These are phyloP conservation scores for Chaetomiaceae sp. DNA, from an alignment of 2,329 filamentous ascomycete genomes.

Conservation along the genomic window DNA sequence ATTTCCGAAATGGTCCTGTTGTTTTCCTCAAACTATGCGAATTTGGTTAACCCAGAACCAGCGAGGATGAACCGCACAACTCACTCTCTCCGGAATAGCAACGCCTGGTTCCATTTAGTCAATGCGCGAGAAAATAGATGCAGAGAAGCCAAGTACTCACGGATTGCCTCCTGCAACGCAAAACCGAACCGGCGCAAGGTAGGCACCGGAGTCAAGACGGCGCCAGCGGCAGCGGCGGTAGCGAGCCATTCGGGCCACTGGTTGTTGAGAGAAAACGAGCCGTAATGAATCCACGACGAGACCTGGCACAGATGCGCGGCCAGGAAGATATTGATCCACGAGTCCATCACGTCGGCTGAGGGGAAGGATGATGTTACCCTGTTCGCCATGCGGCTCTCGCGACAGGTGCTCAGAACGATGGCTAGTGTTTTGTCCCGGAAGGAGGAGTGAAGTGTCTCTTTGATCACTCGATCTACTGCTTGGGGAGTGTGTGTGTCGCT, in stretches of 20 bases:
- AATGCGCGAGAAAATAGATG: background rate
- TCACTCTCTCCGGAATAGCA: conserved; percentile 31
- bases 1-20: conserved; percentile 44
- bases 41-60: background rate
- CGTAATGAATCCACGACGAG: conserved; percentile 58
- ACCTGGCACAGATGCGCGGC: conserved; percentile 53
- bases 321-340: conserved; percentile 57
- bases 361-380: conserved; percentile 59
- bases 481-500: conserved; percentile 37
- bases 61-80: conserved; percentile 1
- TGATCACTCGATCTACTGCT: conserved; percentile 38
- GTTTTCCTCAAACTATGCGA: conserved; percentile 44
- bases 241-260: conserved; percentile 57
- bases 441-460: conserved; percentile 42
- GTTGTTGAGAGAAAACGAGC: conserved; percentile 52
- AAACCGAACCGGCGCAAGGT: conserved; percentile 59
- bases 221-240: conserved; percentile 57
- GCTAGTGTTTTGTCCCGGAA: conserved; percentile 60
- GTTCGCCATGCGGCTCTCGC: conserved; percentile 44
- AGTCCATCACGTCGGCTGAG: conserved; percentile 56
- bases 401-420: conserved; percentile 58
- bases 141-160: conserved; percentile 28
- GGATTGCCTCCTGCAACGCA: conserved; percentile 50
- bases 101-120: conserved; percentile 26
- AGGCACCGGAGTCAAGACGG: conserved; percentile 52